Evolutionary conservation across 108 stramenopile species (phyloP), one percentile per base, ranked within the genome.

Genomic region (Aurantiochytrium sp.): DNA sequence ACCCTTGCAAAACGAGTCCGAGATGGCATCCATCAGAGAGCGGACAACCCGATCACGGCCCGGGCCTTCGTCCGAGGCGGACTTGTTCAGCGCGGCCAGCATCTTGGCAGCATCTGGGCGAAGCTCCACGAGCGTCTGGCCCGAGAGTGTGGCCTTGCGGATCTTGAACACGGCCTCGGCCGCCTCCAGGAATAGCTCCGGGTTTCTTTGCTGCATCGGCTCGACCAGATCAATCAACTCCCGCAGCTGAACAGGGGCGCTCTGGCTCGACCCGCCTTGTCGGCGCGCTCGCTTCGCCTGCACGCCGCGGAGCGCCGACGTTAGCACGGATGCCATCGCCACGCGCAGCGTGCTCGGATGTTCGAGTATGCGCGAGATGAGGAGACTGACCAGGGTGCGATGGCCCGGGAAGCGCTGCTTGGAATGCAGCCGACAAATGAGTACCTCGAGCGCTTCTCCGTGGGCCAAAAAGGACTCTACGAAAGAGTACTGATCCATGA

Each of bases 271-370:
- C 39, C 19, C 73, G 0, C 73, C 73, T 39, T 41, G 42, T 12
- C 39, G 42, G 8, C 73, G 39, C n/a, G 39, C 45, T 12, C 42
- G 39, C 45, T 81, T 81, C 42, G 12, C 24, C 45, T 81, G 73
- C 21, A 81, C 45, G 6, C 39, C 73, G 10, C 45, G 39, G 12
- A 81, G 45, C 0, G 73, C 24, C 12, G 73, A 81, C 10, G 73
- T 81, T 12, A 81, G 45, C 39, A 81, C 39, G 12, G 73, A 81
- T 24, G 73, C 73, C 73, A 81, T 81, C 21, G 73, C 39, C 15
- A 81, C 45, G n/a, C 73, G 73, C 2, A 81, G 73, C 6, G 73
- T 48, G 24, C 45, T 48, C 10, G 73, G 73, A 81, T 81, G 73
- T 24, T 81, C 73, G 12, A 81, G 42, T 12, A 81, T 48, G 12